Evolutionary conservation across 1,284 basidiomycete genomes (phyloP).

Genomic region (Ganoderma meredithae): DNA sequence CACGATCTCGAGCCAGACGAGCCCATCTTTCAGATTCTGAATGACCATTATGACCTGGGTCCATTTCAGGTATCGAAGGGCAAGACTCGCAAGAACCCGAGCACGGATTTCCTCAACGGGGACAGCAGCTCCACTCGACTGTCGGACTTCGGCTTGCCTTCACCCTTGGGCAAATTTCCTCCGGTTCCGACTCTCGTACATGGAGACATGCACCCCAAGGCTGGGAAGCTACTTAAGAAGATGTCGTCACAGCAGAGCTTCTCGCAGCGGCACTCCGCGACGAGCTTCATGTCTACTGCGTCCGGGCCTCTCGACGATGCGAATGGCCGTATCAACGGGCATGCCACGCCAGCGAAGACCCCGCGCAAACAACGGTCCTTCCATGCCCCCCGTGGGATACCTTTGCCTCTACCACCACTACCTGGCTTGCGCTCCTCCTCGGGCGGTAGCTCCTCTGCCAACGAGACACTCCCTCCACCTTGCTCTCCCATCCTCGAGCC

Average conservation of each 20-base stretch:
- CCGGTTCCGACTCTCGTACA: slow-evolving; percentile 27
- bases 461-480: slow-evolving; percentile 32
- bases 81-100: slow-evolving; percentile 24
- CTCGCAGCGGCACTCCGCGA: slow-evolving; percentile 41
- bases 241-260: slow-evolving; percentile 64
- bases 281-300: slow-evolving; percentile 34
- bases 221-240: slow-evolving; percentile 59
- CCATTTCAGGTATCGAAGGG: slow-evolving; percentile 26
- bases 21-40: slow-evolving; percentile 33
- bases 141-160: slow-evolving; percentile 16
- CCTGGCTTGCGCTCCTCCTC: slow-evolving; percentile 40
- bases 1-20: slow-evolving; percentile 33
- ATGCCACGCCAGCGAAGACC: slow-evolving; percentile 28
- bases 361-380: slow-evolving; percentile 48
- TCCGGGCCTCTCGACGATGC: slow-evolving; percentile 32
- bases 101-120: slow-evolving; percentile 23
- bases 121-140: slow-evolving; percentile 18
- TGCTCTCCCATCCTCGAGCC: slow-evolving; percentile 32
- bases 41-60: slow-evolving; percentile 27
- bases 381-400: slow-evolving; percentile 41
- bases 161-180: slow-evolving; percentile 33
- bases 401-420: slow-evolving; percentile 43
- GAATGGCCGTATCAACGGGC: slow-evolving; percentile 15
- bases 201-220: slow-evolving; percentile 27
- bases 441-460: slow-evolving; percentile 19